Evolutionary conservation across 2,329 filamentous ascomycete genomes (phyloP), one percentile per base, ranked within the genome.

Genomic region (Penicillium sp.): DNA sequence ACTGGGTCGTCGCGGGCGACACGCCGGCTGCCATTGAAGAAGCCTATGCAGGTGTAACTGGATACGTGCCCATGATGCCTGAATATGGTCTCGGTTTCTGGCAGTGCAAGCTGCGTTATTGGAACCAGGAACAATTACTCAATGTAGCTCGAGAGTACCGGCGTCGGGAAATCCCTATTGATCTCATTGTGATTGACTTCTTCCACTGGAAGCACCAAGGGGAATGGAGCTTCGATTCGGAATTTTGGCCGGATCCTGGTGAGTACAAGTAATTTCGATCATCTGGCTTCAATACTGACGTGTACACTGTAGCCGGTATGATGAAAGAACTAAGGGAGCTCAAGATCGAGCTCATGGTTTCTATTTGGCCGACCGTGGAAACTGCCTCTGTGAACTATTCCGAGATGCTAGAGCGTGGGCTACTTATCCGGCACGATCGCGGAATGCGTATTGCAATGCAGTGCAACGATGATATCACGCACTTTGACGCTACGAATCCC

Each of bases 171-270:
- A 65, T 87, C 15, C 84, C 84, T 0, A 73, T 87, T 16, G 83
- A 86, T 62, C 63, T 87, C 2, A 86, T 87, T n/a, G 85, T 87
- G 0, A 72, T 84, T 34, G 85, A 87, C 60, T 87, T 83, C 65
- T 87, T 87, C 65, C 85, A 87, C 63, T 87, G 85, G 85, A 79
- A 80, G 7, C 74, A 75, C 7, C 84, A 88, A 63, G 85, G 85
- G 6, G 85, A 88, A 50, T 88, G 85, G 85, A 81, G 77, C 36
- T 87, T 88, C 58, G 85, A 88, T 60, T 70, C 77, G 0, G 76
- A 75, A 0, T 87, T 81, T 59, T 87, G 83, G 83, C 85, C 85
- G 0, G 81, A 88, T 62, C 84, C 83, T 24, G 76, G 78, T 78
- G 58, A 60, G 71, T 56, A 3, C 39, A 9, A n/a, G 12, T 24